These are phyloP conservation scores for Ganoderma lucidum DNA, from an alignment of 1,284 basidiomycete genomes.

Conservation along the genomic window DNA sequence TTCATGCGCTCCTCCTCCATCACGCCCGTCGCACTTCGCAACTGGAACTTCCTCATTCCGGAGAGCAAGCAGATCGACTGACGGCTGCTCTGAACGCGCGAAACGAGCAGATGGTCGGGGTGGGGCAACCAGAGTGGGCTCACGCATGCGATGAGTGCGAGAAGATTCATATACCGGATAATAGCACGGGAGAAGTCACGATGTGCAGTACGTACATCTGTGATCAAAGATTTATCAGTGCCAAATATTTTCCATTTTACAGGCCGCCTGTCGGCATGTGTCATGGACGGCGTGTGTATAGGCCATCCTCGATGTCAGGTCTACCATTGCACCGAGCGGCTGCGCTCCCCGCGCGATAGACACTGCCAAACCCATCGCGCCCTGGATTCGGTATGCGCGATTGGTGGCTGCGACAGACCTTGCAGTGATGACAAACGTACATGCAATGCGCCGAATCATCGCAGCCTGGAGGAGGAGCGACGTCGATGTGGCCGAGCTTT, in stretches of 20 bases:
- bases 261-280: slow-evolving; percentile 28
- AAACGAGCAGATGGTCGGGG: background rate
- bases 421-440: background rate
- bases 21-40: background rate
- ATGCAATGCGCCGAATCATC: background rate
- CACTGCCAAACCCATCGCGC: slow-evolving; percentile 13
- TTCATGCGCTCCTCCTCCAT: background rate
- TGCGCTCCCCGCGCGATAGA: slow-evolving; percentile 26
- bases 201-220: no score
- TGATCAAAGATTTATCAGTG: no score
- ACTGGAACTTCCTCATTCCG: background rate
- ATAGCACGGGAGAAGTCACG: no score
- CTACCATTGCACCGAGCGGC: slow-evolving; percentile 32
- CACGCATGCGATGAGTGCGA: slow-evolving; percentile 38
- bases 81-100: background rate
- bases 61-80: background rate
- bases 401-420: background rate
- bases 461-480: background rate
- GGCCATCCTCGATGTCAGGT: slow-evolving; percentile 43
- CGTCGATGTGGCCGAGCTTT: background rate
- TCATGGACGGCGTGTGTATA: slow-evolving; percentile 43
- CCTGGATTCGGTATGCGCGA: background rate
- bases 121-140: slow-evolving; percentile 4
- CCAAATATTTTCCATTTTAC: background rate
- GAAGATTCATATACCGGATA: background rate